These are phyloP conservation scores for Parathielavia hyrcaniae DNA, from an alignment of 495 filamentous ascomycete species.

Conservation along the genomic window DNA sequence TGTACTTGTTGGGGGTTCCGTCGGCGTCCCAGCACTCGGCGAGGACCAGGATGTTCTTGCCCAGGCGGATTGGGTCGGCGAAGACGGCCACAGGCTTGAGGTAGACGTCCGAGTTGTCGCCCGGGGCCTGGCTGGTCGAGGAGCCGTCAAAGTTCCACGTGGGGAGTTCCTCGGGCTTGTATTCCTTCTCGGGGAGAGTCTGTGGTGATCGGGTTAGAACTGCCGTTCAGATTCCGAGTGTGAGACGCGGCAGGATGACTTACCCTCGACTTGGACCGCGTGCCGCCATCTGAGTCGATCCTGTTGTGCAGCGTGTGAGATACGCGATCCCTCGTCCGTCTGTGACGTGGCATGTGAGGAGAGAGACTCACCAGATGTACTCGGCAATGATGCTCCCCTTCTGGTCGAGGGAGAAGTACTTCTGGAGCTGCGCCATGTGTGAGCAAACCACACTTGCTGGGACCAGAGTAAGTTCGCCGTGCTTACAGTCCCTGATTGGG, in stretches of 20 bases:
- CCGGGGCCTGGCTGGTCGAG: conserved; percentile 87
- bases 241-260: not conserved
- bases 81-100: conserved; percentile 70
- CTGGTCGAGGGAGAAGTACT: conserved; percentile 88
- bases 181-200: conserved; percentile 66
- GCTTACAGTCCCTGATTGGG: conserved; percentile 13
- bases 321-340: too few species aligned
- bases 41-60: conserved; percentile 89
- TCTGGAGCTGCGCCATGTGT: conserved; percentile 59
- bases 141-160: conserved; percentile 99
- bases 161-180: conserved; percentile 73
- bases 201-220: conserved; percentile 33
- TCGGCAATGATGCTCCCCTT: conserved; percentile 74
- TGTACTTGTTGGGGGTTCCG: conserved; percentile 97
- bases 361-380: conserved; percentile 69
- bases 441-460: not conserved
- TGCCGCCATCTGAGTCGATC: conserved; percentile 75
- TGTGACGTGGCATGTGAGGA: not conserved
- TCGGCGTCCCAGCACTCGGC: conserved; percentile 94
- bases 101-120: conserved; percentile 98
- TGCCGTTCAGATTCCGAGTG: not conserved
- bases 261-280: conserved; percentile 91
- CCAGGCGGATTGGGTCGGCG: conserved; percentile 73
- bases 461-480: not conserved
- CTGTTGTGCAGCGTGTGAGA: conserved; percentile 5